phyloP scores from a whole-genome alignment of 108 stramenopile genomes.

The Asterionellopsis glacialis region DNA sequence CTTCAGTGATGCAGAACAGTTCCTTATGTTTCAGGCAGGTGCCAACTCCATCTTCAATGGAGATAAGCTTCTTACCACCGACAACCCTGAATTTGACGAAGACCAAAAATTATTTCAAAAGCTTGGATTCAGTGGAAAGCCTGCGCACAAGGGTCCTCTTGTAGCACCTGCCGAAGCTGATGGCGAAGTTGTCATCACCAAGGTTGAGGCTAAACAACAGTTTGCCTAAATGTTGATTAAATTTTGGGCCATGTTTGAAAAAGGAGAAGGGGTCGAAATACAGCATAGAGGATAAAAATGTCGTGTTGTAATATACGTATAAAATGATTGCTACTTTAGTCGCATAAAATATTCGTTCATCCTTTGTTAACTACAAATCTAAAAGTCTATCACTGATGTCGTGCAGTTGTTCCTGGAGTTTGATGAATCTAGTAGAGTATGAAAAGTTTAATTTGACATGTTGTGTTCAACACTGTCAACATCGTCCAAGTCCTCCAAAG shows the following conservation, averaged over 20 bases:
- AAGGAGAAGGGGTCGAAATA: too few species aligned
- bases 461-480: conserved; percentile 97
- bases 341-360: too few species aligned
- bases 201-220: conserved; percentile 21
- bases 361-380: too few species aligned
- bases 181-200: conserved; percentile 71
- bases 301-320: too few species aligned
- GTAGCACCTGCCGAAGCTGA: conserved; percentile 61
- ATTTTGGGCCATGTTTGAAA: too few species aligned
- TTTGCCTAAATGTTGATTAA: conserved; percentile 4
- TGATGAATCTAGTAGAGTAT: neutral
- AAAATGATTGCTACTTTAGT: too few species aligned
- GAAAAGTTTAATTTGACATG: conserved; percentile 72
- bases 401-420: too few species aligned
- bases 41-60: conserved; percentile 99
- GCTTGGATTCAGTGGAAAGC: conserved; percentile 89
- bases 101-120: conserved; percentile 85
- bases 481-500: conserved; percentile 92
- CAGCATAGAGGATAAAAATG: too few species aligned
- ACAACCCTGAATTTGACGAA: conserved; percentile 91
- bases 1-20: conserved; percentile 94
- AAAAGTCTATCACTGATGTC: too few species aligned
- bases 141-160: conserved; percentile 83
- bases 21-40: conserved; percentile 95
- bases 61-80: conserved; percentile 92